Base-by-base conservation (phyloP, 208 protist species). In the Naegleria gruberi region DNA sequence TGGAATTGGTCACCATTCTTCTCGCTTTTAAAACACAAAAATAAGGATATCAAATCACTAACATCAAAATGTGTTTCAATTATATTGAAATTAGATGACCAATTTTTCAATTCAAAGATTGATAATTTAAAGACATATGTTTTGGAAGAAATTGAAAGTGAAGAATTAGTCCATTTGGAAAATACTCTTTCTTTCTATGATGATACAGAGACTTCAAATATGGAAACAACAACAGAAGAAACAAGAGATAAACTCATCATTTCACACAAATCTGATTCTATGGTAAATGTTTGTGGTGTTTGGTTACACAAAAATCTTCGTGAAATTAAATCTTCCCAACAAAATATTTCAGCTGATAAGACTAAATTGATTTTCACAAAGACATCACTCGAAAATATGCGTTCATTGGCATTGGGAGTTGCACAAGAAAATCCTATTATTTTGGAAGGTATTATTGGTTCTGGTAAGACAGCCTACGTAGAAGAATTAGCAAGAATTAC, bases 401-500 rank as follows among this genome's bases (percentile, higher is more conserved):
- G 42, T n/a, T 6, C 12, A 1, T 2, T 91, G 0, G 90, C 57
- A 26, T 37, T 90, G 0, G 55, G 57, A 2, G n/a, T 90, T 23
- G 73, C 83, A 7, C 46, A 90, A 46, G 43, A 43, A 57, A 77
- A 43, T 26, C 84, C 90, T 7, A 42, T 91, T 7, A 82, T 96
- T 43, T 85, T 96, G 26, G 92, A 97, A 73, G 97, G 97, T 65
- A 92, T 91, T 37, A 97, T 96, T 4, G 97, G 97, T 41, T 91
- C 93, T 4, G 97, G 97, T 74, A 98, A 98, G 91, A 98, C 97
- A 12, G 90, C 94, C 5, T 87, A 97, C 2, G 92, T 99, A 15
- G 94, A 97, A 81, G 90, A 96, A 37, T 90, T 98, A 0, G 95
- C 95, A 8, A 40, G 40, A 73, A 73, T 93, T 5, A 94, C 94